These are phyloP conservation scores for Xylaria grammica DNA, from an alignment of 495 filamentous ascomycete genomes.

Conservation along the genomic window DNA sequence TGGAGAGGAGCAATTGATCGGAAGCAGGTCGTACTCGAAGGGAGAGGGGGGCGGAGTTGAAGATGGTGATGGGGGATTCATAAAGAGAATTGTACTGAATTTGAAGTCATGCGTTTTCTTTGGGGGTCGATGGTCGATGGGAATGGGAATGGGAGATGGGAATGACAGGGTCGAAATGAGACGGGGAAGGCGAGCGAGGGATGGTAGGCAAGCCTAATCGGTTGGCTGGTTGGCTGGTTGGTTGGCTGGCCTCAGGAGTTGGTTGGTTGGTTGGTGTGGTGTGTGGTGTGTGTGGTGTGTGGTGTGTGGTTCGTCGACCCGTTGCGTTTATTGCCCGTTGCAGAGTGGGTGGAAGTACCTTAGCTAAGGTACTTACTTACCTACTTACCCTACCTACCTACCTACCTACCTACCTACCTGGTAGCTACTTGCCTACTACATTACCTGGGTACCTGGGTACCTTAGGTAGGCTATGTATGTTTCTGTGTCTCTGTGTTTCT, in stretches of 20 bases:
- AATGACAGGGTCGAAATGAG: conserved; percentile 24
- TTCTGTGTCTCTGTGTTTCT: too few species aligned
- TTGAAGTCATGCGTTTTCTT: conserved; percentile 21
- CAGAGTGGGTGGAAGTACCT: too few species aligned
- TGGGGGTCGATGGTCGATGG: conserved; percentile 6
- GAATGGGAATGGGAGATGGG: conserved; percentile 16
- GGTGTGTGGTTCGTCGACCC: neutral
- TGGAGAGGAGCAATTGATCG: conserved; percentile 22
- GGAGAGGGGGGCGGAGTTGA: conserved; percentile 14
- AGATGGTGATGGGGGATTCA: conserved; percentile 11
- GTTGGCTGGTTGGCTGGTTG: conserved; percentile 15
- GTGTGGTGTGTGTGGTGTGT: neutral
- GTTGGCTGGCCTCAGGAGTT: neutral
- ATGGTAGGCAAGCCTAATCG: conserved; percentile 14
- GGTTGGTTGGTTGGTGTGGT: neutral
- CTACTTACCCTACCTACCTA: too few species aligned
- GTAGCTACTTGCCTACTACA: too few species aligned
- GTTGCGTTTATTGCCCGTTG: neutral
- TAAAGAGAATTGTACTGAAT: conserved; percentile 20
- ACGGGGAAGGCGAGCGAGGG: conserved; percentile 12
- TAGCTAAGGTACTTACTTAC: neutral
- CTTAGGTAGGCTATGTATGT: too few species aligned
- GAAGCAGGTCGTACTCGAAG: conserved; percentile 4
- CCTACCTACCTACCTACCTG: too few species aligned
- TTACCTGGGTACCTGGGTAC: too few species aligned